Conservation (phyloP, 306 rosid species). For the Potentilla sterilis region DNA sequence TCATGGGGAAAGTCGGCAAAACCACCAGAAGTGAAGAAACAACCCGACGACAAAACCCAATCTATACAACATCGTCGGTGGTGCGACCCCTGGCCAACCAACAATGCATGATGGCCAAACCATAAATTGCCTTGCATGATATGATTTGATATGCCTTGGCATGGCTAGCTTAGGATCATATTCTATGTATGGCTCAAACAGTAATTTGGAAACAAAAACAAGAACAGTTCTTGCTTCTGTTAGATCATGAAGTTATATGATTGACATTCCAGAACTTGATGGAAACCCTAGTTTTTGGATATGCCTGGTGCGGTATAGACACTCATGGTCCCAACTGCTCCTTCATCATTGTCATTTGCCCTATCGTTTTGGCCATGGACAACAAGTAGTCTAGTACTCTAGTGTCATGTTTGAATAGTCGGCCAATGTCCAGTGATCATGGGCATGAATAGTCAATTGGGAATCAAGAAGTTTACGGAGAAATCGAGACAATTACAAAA, state of each 20-base stretch:
- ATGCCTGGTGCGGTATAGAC: constrained; percentile 46
- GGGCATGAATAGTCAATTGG: too few relatives aligned
- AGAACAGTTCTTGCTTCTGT: background rate
- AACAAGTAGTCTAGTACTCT: constrained; percentile 13
- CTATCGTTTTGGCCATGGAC: background rate
- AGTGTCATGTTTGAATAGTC: background rate
- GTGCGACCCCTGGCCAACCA: constrained; percentile 44
- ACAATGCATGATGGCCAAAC: constrained; percentile 17
- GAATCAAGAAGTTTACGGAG: background rate
- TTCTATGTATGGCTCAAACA: background rate
- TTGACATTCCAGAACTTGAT: constrained; percentile 9
- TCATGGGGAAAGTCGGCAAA: constrained; percentile 27
- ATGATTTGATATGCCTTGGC: constrained; percentile 3
- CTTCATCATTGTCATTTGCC: constrained; percentile 12
- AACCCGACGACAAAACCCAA: background rate
- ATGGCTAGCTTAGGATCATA: background rate
- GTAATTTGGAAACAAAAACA: background rate
- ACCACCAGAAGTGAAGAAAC: background rate
- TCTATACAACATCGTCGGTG: constrained; percentile 30
- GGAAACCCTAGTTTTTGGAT: constrained; percentile 19
- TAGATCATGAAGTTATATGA: background rate
- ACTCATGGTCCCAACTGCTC: constrained; percentile 40
- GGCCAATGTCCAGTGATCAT: too few relatives aligned
- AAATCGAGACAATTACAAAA: background rate
- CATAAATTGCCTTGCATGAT: background rate